Base-by-base conservation (phyloP, 768 basidiomycete genomes). In the Mrakia blollopis region DNA sequence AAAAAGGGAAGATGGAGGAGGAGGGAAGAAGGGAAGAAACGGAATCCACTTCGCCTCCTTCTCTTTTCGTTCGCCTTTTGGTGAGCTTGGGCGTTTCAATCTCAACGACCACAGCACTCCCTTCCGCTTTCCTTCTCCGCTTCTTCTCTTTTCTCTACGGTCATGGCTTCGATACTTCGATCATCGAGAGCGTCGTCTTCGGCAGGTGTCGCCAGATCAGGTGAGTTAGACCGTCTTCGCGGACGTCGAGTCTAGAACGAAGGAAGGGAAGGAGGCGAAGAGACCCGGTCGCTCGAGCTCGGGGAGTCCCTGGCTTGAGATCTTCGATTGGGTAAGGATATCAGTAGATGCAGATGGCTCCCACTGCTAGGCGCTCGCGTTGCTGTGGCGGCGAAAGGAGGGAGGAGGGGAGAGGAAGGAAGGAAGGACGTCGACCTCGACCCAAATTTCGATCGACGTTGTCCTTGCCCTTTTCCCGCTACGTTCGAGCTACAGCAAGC, bases 101-200 rank as follows among this genome's bases (percentile, higher is more conserved):
- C 30, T 41, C 35, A 35, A 25, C 25, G 39, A 9, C 65, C 3
- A 39, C 65, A 35, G 25, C 65, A 35, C 8, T 25, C 65, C 11
- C 3, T 39, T 21, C 2, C 25, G 3, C 21, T 21, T 44, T n/a
- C 37, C 65, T 25, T 10, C 65, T 21, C 2, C 25, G 3, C 21
- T 21, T 44, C 37, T 37, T 39, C 35, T 68, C 37, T n/a, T 18
- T 6, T 68, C 35, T 18, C 21, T 25, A 28, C 65, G 37, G 37
- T 35, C 65, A 68, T 68, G 65, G 65, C 65, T 35, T 68, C 65
- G 35, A 68, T 39, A 25, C 65, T 68, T 16, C 7, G 65, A 7
- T 68, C 65, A 41, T 4, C 65, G 25, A 37, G 65, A 25, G 65
- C 39, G 0, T 68, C 65, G 0, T 25, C 39, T 5, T 68, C 65